Evolutionary conservation across 208 protist genomes (phyloP), one percentile per base, ranked within the genome.

Genomic region (Naegleria lovaniensis): DNA sequence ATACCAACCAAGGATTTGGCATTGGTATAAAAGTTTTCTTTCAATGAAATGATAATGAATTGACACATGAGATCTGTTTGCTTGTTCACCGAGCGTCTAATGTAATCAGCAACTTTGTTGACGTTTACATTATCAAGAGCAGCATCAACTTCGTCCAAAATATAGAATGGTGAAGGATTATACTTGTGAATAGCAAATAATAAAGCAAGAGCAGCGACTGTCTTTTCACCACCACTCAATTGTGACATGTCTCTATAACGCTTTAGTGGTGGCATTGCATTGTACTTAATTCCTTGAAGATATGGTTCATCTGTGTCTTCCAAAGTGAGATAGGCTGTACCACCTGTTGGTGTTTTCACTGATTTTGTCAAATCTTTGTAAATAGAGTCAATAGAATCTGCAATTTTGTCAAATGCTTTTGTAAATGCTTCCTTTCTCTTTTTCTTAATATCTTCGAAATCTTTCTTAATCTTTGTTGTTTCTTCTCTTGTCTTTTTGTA

Each of bases 81-180:
- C 5, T 83, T 41, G 11, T 41, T 36, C 22, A 87, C 58, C 86
- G 96, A 95, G 58, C 92, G 93, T 89, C 96, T 95, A 58, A 99
- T 94, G 93, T 98, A 99, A 89, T 95, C 94, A 5, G 97, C 96
- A 38, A 99, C 93, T 91, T 98, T 97, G 52, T 96, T 92, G 9
- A 99, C 98, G 94, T 99, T 99, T 48, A 93, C 95, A 38, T 93
- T 95, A 94, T 99, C 99, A 38, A 99, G 94, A 9, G 98, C 98
- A 55, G 99, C 99, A 93, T 99, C 99, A 9, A 99, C 96, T 93
- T 99, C 99, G 91, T 99, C 99, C 38, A 99, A 93, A 76, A 99
- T 96, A 93, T 99, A 99, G 93, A 99, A 99, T 19, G 99, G 99
- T 39, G 98, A 95, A 22, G 98, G 98, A n/a, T 93, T 94, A 6